phyloP scores from a whole-genome alignment of 2,329 filamentous ascomycete species.

The Mycosphaerella sp. region DNA sequence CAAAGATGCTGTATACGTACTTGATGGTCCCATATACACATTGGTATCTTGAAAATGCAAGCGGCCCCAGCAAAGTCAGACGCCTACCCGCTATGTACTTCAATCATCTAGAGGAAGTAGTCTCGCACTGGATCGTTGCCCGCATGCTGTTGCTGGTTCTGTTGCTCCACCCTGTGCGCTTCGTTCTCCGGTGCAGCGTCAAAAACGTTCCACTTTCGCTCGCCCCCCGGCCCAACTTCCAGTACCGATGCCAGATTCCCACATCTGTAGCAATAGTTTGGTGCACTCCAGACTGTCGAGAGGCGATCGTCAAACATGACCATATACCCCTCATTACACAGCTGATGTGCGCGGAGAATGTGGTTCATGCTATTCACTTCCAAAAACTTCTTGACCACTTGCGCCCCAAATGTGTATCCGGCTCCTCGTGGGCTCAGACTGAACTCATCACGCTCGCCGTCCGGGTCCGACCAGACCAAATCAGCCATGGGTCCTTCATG shows the following conservation, averaged over 20 bases:
- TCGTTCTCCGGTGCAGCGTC: slow-evolving; percentile 96
- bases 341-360: slow-evolving; percentile 93
- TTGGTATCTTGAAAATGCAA: slow-evolving; percentile 6
- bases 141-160: slow-evolving; percentile 51
- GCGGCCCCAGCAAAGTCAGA: not conserved
- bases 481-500: slow-evolving; percentile 99
- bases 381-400: slow-evolving; percentile 97
- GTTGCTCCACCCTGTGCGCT: slow-evolving; percentile 68
- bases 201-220: slow-evolving; percentile 96
- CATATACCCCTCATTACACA: slow-evolving; percentile 97
- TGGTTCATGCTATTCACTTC: slow-evolving; percentile 97
- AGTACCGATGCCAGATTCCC: slow-evolving; percentile 96
- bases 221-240: slow-evolving; percentile 87
- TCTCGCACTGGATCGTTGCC: slow-evolving; percentile 67
- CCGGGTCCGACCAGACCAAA: slow-evolving; percentile 95
- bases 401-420: slow-evolving; percentile 94
- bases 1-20: not conserved
- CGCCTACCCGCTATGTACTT: slow-evolving; percentile 28
- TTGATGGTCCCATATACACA: slow-evolving; percentile 10
- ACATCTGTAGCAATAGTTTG: slow-evolving; percentile 65
- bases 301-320: slow-evolving; percentile 91
- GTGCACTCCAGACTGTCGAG: slow-evolving; percentile 96
- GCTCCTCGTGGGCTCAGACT: slow-evolving; percentile 87
- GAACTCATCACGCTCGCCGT: slow-evolving; percentile 96
- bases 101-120: slow-evolving; percentile 52